Evolutionary conservation across 1,284 basidiomycete genomes (phyloP).

Genomic region (Cutaneotrichosporon sp.): DNA sequence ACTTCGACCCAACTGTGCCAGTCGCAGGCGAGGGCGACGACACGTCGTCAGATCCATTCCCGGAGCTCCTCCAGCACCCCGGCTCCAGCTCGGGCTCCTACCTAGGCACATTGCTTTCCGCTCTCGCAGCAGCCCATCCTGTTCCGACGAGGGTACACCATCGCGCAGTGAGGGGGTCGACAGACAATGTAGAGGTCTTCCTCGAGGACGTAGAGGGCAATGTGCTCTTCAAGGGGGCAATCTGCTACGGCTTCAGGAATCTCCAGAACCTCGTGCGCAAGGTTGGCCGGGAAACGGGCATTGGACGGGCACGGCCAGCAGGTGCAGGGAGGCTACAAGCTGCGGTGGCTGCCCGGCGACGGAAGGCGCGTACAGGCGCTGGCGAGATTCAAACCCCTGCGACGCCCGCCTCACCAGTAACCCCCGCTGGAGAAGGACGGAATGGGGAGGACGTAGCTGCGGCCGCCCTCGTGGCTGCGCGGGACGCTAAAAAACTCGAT

Average conservation of each 20-base stretch:
- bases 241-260: constrained; percentile 96
- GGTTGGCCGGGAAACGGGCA: constrained; percentile 76
- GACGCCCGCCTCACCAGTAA: constrained; percentile 23
- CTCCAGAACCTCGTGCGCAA: constrained; percentile 94
- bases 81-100: constrained; percentile 94
- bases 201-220: constrained; percentile 55
- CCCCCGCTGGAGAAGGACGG: constrained; percentile 24
- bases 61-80: constrained; percentile 68
- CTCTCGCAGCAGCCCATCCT: constrained; percentile 52
- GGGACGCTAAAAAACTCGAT: constrained; percentile 66
- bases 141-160: constrained; percentile 55
- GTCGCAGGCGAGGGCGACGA: constrained; percentile 53
- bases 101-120: constrained; percentile 66
- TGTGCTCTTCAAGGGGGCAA: constrained; percentile 83
- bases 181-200: constrained; percentile 63
- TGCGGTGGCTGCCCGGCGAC: constrained; percentile 48
- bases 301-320: constrained; percentile 54
- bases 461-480: constrained; percentile 19
- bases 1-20: constrained; percentile 65
- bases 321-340: constrained; percentile 40
- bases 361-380: constrained; percentile 41
- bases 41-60: too few species aligned
- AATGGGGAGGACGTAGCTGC: constrained; percentile 8
- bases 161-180: constrained; percentile 58
- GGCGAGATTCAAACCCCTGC: constrained; percentile 21